Evolutionary conservation across 129 eudicot species (phyloP).

Genomic region (Glebionis coronaria): DNA sequence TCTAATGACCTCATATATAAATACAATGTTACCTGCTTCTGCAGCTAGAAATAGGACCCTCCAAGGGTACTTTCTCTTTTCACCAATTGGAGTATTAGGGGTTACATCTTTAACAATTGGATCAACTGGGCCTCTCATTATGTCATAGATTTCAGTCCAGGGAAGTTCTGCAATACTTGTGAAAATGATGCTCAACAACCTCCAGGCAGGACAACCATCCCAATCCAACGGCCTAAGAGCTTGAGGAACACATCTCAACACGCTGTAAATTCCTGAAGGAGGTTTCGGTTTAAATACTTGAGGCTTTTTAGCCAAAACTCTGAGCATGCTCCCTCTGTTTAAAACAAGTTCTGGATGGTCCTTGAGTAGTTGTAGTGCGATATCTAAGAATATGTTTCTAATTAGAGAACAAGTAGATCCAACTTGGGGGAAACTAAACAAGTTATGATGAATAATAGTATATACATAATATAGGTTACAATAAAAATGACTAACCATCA

Average conservation of each 20-base stretch:
- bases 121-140: constrained; percentile 9
- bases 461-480: background rate
- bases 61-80: background rate
- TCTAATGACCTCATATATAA: background rate
- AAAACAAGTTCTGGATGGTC: background rate
- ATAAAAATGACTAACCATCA: background rate
- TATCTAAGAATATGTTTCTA: background rate
- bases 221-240: background rate
- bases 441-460: background rate
- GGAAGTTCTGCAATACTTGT: background rate
- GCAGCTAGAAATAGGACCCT: constrained; percentile 1
- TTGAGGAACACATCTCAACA: background rate
- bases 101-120: background rate
- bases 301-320: constrained; percentile 2
- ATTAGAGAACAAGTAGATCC: no score
- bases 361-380: background rate
- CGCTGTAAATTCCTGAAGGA: background rate
- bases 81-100: background rate
- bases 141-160: background rate
- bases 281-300: background rate
- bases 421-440: no score
- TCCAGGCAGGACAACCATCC: background rate
- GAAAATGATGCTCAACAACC: background rate
- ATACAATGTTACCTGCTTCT: background rate
- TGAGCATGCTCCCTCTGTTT: background rate